Evolutionary conservation across 1,139 yeast genomes (phyloP).

Genomic region (Yamadazyma spencermartinsiae): DNA sequence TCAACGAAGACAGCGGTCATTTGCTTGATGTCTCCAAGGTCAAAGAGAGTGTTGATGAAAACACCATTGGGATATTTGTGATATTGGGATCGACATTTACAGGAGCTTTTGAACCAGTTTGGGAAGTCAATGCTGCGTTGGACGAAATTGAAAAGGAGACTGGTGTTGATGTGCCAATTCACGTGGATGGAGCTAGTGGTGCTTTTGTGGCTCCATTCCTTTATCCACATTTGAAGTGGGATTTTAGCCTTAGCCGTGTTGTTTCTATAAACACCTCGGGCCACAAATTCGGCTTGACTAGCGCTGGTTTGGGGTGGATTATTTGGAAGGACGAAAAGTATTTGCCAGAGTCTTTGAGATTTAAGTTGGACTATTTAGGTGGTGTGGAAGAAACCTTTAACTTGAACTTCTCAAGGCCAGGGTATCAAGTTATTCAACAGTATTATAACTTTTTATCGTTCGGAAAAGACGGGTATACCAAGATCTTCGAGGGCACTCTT

Average conservation of each 20-base stretch:
- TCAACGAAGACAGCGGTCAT: constrained; percentile 59
- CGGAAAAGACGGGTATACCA: constrained; percentile 70
- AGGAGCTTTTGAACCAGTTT: constrained; percentile 85
- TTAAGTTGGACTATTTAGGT: constrained; percentile 81
- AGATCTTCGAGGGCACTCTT: constrained; percentile 62
- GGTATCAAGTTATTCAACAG: constrained; percentile 86
- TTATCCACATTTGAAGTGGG: constrained; percentile 79
- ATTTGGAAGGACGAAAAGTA: constrained; percentile 68
- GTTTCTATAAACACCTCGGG: constrained; percentile 90
- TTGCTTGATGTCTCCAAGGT: constrained; percentile 62
- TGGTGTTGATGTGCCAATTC: constrained; percentile 74
- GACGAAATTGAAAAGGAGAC: constrained; percentile 69
- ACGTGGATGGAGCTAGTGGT: constrained; percentile 93
- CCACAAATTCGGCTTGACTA: constrained; percentile 86
- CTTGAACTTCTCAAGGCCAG: constrained; percentile 89
- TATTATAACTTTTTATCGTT: constrained; percentile 74
- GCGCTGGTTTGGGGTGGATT: constrained; percentile 94
- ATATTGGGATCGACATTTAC: constrained; percentile 91
- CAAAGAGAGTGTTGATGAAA: constrained; percentile 73
- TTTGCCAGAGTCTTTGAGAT: constrained; percentile 71
- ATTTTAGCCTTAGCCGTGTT: constrained; percentile 74
- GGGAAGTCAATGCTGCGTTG: constrained; percentile 55
- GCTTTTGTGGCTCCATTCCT: constrained; percentile 85
- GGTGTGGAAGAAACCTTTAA: constrained; percentile 87
- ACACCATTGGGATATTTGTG: constrained; percentile 89